Evolutionary conservation across 345 rosid genomes (phyloP), one percentile per base, ranked within the genome.

Genomic region (Schrenkiella parvula): DNA sequence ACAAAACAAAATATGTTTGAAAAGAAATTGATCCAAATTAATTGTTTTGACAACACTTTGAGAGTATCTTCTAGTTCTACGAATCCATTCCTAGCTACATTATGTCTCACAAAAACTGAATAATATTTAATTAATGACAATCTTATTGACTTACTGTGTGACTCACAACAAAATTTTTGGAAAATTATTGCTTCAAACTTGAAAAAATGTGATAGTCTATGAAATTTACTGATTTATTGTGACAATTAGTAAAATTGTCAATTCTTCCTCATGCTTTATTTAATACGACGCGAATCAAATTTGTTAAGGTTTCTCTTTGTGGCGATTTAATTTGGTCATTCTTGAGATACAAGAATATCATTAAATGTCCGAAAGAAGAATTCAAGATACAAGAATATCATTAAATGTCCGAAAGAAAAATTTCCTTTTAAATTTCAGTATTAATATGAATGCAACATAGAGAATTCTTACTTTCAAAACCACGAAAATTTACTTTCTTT

Each of bases 291-390:
- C 14, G 11, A 12, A 35, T 37, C 41, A 37, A 12, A 11, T 37
- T 37, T 35, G 38, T 35, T 31, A 35, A 35, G 25, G 3, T 48
- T 4, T 19, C n/a, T 46, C 15, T 42, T 60, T 4, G 4, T 22
- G 41, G 13, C 74, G 29, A 51, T 50, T 67, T 51, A 52, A 10
- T 19, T 29, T 17, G 38, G 3, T 15, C 32, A 50, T 71, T 52
- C 70, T 72, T 63, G 70, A 21, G 76, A 23, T 22, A 17, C 76
- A 72, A 31, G 69, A 52, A 41, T 55, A 72, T 42, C 19, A 31
- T n/a, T 51, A 51, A 51, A 39, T 71, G 60, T 17, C 56, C 41
- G n/a, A n/a, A n/a, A n/a, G n/a, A n/a, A n/a, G n/a, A n/a, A n/a
- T n/a, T n/a, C n/a, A n/a, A 21, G 76, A 23, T 22, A 17, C 76